Percentiles rank a stretch among this genome's conserved stretches.
These are phyloP conservation scores for Ascoidea rubescens DNA, from an alignment of 805 yeast species.

Conservation along the genomic window DNA sequence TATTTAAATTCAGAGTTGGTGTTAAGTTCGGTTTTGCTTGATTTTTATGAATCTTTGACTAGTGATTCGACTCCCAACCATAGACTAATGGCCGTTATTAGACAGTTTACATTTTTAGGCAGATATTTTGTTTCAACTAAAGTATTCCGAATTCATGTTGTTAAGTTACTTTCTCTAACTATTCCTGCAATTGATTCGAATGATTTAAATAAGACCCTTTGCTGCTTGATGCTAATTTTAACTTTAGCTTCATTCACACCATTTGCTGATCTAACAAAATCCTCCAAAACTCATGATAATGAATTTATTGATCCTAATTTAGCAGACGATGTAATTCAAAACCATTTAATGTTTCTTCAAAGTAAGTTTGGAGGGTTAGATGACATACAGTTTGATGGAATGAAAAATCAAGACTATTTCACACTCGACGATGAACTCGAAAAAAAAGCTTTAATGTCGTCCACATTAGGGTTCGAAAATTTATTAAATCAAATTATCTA, in stretches of 20 bases:
- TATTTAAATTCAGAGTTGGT: conserved; percentile 43
- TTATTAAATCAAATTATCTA: conserved; percentile 43
- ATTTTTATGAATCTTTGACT: conserved; percentile 62
- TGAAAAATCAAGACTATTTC: conserved; percentile 13
- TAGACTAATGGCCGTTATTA: conserved; percentile 59
- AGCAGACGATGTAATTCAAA: conserved; percentile 45
- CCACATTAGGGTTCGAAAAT: conserved; percentile 57
- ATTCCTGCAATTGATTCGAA: conserved; percentile 81
- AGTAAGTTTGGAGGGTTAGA: conserved; percentile 14
- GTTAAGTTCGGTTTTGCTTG: conserved; percentile 42
- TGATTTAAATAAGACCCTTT: conserved; percentile 61
- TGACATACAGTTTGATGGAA: neutral
- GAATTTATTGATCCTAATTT: conserved; percentile 15
- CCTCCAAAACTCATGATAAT: conserved; percentile 22
- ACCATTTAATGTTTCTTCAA: conserved; percentile 45
- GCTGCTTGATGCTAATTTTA: conserved; percentile 55
- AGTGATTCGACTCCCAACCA: conserved; percentile 63
- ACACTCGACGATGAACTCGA: conserved; percentile 31
- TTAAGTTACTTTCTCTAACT: conserved; percentile 55
- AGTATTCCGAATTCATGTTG: conserved; percentile 60
- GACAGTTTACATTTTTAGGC: conserved; percentile 48
- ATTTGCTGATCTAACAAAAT: conserved; percentile 41
- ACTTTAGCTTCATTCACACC: conserved; percentile 64
- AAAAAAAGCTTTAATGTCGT: conserved; percentile 47
- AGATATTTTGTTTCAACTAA: conserved; percentile 53